Evolutionary conservation across 2,329 filamentous ascomycete genomes (phyloP).

Genomic region (Pestalotiopsis sp.): DNA sequence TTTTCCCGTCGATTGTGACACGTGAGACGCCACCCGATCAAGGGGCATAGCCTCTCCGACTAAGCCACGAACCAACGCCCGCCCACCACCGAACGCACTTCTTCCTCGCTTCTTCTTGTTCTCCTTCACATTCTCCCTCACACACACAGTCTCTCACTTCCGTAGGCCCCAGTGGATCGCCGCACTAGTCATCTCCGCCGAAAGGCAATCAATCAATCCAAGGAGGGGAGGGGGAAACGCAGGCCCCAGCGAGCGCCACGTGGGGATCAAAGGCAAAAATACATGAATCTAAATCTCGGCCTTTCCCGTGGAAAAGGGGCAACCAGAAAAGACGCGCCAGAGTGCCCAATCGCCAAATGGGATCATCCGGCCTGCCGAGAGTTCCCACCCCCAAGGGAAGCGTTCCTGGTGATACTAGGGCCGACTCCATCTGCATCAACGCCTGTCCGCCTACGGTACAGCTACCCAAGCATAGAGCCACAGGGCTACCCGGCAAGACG

Average conservation of each 20-base stretch:
- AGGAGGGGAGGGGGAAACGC: not conserved
- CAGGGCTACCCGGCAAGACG: not conserved
- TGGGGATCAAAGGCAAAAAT: not conserved
- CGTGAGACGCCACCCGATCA: not conserved
- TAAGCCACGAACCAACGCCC: not conserved
- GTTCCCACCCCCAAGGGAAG: not conserved
- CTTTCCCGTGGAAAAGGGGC: slow-evolving; percentile 2
- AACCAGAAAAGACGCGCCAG: not conserved
- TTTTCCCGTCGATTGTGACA: not conserved
- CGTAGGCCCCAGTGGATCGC: not conserved
- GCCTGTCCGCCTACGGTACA: not conserved
- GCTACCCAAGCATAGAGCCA: not conserved
- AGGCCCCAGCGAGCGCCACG: not conserved
- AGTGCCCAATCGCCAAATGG: not conserved
- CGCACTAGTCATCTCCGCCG: not conserved
- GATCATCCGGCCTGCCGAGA: not conserved
- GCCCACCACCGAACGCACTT: not conserved
- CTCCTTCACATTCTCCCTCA: not conserved
- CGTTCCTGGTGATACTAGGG: not conserved
- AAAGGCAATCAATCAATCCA: not conserved
- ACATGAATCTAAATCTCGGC: slow-evolving; percentile 3
- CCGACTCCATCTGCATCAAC: not conserved
- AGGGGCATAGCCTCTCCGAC: not conserved
- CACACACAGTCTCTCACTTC: not conserved
- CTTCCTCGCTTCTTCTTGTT: not conserved